Evolutionary conservation across 805 yeast species (phyloP).

Genomic region (Cyberlindnera sargentensis): DNA sequence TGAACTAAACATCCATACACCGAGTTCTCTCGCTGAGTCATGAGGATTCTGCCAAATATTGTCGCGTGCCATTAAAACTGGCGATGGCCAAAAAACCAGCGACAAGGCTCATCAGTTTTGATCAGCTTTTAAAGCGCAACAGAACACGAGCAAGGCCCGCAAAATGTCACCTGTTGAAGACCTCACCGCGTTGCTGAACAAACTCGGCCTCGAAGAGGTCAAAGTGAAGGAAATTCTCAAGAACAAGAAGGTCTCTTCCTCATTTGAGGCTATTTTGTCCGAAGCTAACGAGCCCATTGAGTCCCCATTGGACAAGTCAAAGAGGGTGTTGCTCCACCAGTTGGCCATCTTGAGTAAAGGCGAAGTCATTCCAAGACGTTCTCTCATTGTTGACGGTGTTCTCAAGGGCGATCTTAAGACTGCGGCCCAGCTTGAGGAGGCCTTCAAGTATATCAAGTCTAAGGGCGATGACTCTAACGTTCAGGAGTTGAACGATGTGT

Average conservation of each 20-base stretch:
- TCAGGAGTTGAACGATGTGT: conserved; percentile 49
- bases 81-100: too few species aligned
- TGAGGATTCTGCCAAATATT: too few species aligned
- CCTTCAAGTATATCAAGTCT: conserved; percentile 61
- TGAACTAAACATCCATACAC: too few species aligned
- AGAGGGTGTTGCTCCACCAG: conserved; percentile 62
- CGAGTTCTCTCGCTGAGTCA: too few species aligned
- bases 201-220: conserved; percentile 63
- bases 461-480: conserved; percentile 37
- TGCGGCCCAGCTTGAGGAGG: conserved; percentile 73
- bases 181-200: conserved; percentile 26
- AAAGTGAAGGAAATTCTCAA: conserved; percentile 76
- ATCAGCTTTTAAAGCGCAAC: too few species aligned
- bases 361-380: conserved; percentile 39
- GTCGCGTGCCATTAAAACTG: too few species aligned
- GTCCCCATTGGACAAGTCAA: conserved; percentile 46
- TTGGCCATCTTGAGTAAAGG: conserved; percentile 69
- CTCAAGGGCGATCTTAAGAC: conserved; percentile 57
- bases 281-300: conserved; percentile 31
- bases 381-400: conserved; percentile 53
- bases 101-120: too few species aligned
- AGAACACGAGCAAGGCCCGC: neutral
- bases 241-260: conserved; percentile 74
- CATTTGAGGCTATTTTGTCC: conserved; percentile 53
- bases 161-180: conserved; percentile 26